These are phyloP conservation scores for Pseudoperonospora humuli DNA, from an alignment of 352 stramenopile genomes.

Conservation along the genomic window DNA sequence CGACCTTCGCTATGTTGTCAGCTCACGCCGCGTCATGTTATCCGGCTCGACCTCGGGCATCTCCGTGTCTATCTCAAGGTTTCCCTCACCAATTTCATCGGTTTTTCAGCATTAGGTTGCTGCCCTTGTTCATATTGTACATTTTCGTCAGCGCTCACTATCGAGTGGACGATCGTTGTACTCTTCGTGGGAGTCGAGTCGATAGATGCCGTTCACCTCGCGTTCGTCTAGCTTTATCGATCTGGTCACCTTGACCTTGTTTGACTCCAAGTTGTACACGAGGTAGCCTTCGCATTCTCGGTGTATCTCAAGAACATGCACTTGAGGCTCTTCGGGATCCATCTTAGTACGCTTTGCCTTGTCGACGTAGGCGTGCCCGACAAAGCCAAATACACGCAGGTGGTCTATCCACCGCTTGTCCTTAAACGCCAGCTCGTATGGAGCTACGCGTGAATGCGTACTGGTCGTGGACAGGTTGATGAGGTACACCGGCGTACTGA, in stretches of 20 bases:
- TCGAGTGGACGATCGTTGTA: not conserved
- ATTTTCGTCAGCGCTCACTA: not conserved
- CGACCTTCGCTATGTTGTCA: not conserved
- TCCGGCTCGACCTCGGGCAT: not conserved
- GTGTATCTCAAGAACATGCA: not conserved
- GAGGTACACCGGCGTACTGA: conserved; percentile 17
- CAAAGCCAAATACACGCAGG: conserved; percentile 22
- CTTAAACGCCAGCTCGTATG: conserved; percentile 18
- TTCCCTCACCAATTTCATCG: no score
- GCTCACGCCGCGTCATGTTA: not conserved
- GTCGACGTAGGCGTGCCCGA: conserved; percentile 20
- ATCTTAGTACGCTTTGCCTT: not conserved
- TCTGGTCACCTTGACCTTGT: not conserved
- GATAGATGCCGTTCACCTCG: not conserved
- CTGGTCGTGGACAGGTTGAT: conserved; percentile 13
- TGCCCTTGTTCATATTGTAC: not conserved
- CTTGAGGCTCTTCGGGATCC: not conserved
- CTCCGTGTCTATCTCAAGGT: no score
- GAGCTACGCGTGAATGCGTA: not conserved
- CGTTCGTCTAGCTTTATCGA: not conserved
- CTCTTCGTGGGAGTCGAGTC: not conserved
- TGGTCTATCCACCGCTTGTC: conserved; percentile 6
- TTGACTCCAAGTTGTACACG: not conserved
- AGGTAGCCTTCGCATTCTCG: not conserved
- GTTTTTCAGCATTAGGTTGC: no score